Evolutionary conservation across 2,329 filamentous ascomycete genomes (phyloP).

Genomic region (Diaporthe vexans): DNA sequence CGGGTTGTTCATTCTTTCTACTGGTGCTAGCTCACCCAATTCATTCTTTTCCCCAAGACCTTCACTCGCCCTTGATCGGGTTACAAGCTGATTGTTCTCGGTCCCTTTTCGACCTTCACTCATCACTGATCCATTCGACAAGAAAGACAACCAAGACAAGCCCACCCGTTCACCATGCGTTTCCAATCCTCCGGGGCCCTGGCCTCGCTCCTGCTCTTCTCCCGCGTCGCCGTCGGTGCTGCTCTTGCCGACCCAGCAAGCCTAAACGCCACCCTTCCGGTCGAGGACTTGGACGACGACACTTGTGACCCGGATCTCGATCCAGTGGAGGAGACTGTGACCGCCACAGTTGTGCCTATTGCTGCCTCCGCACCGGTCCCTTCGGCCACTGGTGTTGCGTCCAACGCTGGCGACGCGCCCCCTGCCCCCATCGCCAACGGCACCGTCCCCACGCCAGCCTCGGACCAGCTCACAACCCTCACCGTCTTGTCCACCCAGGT

Average conservation of each 20-base stretch:
- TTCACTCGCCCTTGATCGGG: conserved; percentile 25
- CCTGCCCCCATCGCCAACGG: conserved; percentile 18
- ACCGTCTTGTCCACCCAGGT: conserved; percentile 39
- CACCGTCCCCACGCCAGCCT: conserved; percentile 14
- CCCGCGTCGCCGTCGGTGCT: conserved; percentile 36
- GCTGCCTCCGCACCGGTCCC: not conserved
- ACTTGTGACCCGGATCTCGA: conserved; percentile 36
- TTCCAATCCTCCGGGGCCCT: conserved; percentile 36
- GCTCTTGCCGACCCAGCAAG: conserved; percentile 25
- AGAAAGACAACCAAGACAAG: not conserved
- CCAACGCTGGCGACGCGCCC: conserved; percentile 20
- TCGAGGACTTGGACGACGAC: conserved; percentile 18
- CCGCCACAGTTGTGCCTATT: conserved; percentile 33
- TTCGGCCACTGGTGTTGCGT: not conserved
- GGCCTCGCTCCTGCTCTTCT: conserved; percentile 40
- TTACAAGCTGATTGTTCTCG: not conserved
- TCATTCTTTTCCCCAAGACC: conserved; percentile 27
- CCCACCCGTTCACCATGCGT: conserved; percentile 26
- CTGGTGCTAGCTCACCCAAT: conserved; percentile 40
- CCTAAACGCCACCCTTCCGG: conserved; percentile 11
- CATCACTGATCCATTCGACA: not conserved
- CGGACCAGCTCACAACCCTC: conserved; percentile 33
- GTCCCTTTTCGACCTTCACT: conserved; percentile 2
- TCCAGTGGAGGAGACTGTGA: conserved; percentile 26
- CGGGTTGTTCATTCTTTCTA: conserved; percentile 41